Base-by-base conservation (phyloP, 345 rosid genomes). In the Eucalyptus coolabah region DNA sequence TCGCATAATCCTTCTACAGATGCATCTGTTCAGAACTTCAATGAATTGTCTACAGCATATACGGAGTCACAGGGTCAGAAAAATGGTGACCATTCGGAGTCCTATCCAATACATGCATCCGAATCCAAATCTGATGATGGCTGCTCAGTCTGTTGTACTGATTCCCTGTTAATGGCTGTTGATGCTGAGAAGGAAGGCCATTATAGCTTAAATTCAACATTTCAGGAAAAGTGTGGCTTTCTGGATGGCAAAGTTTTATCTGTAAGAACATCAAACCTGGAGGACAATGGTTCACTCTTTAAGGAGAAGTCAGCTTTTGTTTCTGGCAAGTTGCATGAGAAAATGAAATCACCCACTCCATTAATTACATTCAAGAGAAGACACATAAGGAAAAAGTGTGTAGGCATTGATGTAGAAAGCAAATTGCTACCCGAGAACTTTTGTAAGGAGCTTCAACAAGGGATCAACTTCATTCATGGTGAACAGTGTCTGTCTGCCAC, bases 351-450 rank as follows among this genome's bases (percentile, higher is more conserved):
- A 56, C 40, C 77, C 32, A 69, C 87, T 86, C 88, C 92, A 42
- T 88, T 92, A 72, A 92, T 92, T 45, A 93, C 95, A 87, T 93
- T 92, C 69, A 90, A 88, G 90, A 91, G 95, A 85, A 91, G 93
- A 87, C 82, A 42, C 87, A 93, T 89, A 89, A 92, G 91, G 86
- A 93, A 89, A 88, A 88, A 87, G 50, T 77, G 72, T n/a, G 45
- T 28, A 65, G 90, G 65, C 87, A 50, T 69, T 89, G 89, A 90
- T 81, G 51, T 59, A 32, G 56, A n/a, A 51, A 88, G 67, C 37
- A 86, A 86, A 69, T 30, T 88, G 50, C 40, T 30, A 50, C 19
- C 87, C 12, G 91, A 87, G 87, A 37, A 50, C 83, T 51, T 42
- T 40, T 2, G 15, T 12, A 21, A 40, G 45, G 83, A 77, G 47